Base-by-base conservation (phyloP, 257 asterid species). In the Lithospermum erythrorhizon region DNA sequence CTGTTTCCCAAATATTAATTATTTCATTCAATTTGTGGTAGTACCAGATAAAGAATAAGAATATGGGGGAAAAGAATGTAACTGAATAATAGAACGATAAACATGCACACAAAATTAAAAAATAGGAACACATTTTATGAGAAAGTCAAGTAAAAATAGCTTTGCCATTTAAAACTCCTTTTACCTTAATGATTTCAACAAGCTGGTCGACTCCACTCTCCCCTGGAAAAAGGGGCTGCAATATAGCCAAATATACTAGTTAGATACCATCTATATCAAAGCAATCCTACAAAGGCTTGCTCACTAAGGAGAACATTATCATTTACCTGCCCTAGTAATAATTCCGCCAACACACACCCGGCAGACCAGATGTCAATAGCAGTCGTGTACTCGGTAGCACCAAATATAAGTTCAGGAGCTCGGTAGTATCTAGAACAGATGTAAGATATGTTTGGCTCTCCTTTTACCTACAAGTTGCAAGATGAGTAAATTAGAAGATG, bases 341-440 rank as follows among this genome's bases (percentile, higher is more conserved):
- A 75, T 79, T 87, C 96, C 64, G 82, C 93, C 56, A 87, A 81
- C 71, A 85, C 95, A 58, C 96, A 87, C 20, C 96, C 96, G 72
- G 78, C 87, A 65, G 95, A 85, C 96, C 96, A 87, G 62, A 85
- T 76, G 76, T 87, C 95, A 56, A 87, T 85, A 58, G 78, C 82
- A 29, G 87, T 79, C 57, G 89, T 83, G 80, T 83, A 87, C 61
- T 87, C 95, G 10, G 96, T 85, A 20, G 96, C 95, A 60, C 96
- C 96, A 76, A 87, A 87, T 59, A 87, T 85, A 61, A 87, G 86
- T 65, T 87, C 94, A 48, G 96, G 96, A 29, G 94, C 89, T 65
- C 95, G 75, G 59, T 87, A 87, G 72, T 81, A 87, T 76, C 96
- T 74, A 66, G 95, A 87, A 81, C 96, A 87, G 65, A 87, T 87